Percentiles rank a stretch among this genome's conserved stretches.
phyloP scores from a whole-genome alignment of 768 basidiomycete species.

The Sporobolomyces pararoseus region DNA sequence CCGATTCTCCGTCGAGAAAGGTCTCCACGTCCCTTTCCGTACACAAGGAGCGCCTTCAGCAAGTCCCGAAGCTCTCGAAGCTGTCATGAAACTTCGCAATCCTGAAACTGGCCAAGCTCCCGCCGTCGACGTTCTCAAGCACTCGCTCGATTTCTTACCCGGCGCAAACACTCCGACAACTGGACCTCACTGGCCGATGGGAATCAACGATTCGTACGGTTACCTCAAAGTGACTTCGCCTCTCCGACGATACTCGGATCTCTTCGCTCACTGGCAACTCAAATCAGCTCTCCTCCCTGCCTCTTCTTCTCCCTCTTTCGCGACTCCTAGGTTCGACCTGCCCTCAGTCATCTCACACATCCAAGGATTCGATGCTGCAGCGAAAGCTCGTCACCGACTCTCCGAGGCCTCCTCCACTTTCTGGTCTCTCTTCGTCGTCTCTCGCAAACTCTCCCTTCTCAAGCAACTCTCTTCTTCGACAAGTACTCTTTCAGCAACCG shows the following conservation, averaged over 20 bases:
- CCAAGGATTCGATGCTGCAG: slow-evolving; percentile 13
- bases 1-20: slow-evolving; percentile 60
- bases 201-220: slow-evolving; percentile 67
- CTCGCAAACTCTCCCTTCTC: slow-evolving; percentile 24
- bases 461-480: background rate
- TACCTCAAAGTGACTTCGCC: slow-evolving; percentile 83
- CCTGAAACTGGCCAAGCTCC: slow-evolving; percentile 50
- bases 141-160: slow-evolving; percentile 52
- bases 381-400: slow-evolving; percentile 21
- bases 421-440: slow-evolving; percentile 42
- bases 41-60: slow-evolving; percentile 47
- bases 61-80: slow-evolving; percentile 49
- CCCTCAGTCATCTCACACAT: slow-evolving; percentile 22
- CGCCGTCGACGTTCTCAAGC: slow-evolving; percentile 51
- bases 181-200: slow-evolving; percentile 64
- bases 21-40: slow-evolving; percentile 65
- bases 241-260: slow-evolving; percentile 74
- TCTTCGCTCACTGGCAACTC: slow-evolving; percentile 89
- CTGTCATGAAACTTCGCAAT: slow-evolving; percentile 57
- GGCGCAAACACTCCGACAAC: slow-evolving; percentile 49
- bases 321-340: slow-evolving; percentile 14
- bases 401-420: slow-evolving; percentile 24
- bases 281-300: slow-evolving; percentile 60
- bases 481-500: background rate
- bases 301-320: background rate